phyloP scores from a whole-genome alignment of 2,329 filamentous ascomycete species.

The Aspergillus brasiliensis region DNA sequence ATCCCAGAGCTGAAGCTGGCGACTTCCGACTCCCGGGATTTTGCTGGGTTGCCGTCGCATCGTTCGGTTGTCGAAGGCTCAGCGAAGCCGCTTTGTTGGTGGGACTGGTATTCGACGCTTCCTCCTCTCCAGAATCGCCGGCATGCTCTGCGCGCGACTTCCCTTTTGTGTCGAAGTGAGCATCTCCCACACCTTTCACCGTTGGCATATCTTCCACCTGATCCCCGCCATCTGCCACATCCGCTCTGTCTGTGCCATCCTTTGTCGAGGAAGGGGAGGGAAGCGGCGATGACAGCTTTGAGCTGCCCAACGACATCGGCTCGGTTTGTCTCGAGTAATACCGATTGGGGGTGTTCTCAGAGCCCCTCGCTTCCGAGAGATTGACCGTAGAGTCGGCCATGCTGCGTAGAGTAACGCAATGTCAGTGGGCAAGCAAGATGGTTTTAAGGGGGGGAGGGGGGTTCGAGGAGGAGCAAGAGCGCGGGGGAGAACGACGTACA shows the following conservation, averaged over 20 bases:
- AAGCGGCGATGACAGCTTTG: conserved; percentile 31
- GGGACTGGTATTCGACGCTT: conserved; percentile 19
- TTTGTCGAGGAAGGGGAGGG: conserved; percentile 30
- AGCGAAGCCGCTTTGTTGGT: conserved; percentile 26
- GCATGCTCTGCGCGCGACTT: conserved; percentile 12
- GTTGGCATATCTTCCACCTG: background rate
- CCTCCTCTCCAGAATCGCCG: conserved; percentile 10
- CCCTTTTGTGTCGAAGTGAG: conserved; percentile 8
- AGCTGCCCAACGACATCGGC: conserved; percentile 19
- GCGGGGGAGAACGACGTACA: conserved; percentile 14
- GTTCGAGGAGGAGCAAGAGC: background rate
- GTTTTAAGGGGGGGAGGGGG: background rate
- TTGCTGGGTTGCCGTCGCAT: conserved; percentile 25
- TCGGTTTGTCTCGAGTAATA: conserved; percentile 24
- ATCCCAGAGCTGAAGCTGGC: conserved; percentile 28
- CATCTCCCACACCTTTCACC: conserved; percentile 9
- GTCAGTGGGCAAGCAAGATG: background rate
- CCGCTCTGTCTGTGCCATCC: conserved; percentile 18
- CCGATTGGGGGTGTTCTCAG: conserved; percentile 20
- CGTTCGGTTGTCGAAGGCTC: conserved; percentile 29
- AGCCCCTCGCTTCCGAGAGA: conserved; percentile 22
- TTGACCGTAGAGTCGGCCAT: conserved; percentile 28
- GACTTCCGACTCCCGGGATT: conserved; percentile 25
- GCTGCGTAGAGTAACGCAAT: conserved; percentile 8
- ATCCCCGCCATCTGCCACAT: conserved; percentile 16